These are phyloP conservation scores for Eucalyptus polybractea DNA, from an alignment of 345 rosid species.

Conservation along the genomic window DNA sequence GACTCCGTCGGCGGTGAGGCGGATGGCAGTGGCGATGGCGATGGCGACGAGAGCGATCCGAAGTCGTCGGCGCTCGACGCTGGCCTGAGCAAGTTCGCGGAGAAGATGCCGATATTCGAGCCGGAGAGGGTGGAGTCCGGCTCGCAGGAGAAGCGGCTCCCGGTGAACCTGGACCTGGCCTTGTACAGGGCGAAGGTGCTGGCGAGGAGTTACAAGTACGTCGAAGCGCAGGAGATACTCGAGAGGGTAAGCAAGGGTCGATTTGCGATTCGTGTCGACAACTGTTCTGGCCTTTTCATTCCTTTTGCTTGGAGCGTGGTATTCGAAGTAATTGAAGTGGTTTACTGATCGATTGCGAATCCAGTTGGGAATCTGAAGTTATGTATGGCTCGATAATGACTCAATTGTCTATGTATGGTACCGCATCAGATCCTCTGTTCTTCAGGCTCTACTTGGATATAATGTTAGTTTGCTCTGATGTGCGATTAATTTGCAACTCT, in stretches of 20 bases:
- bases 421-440: background rate
- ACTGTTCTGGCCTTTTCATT: background rate
- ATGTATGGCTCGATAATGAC: background rate
- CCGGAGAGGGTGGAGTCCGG: constrained; percentile 47
- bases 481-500: background rate
- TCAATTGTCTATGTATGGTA: background rate
- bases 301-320: background rate
- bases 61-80: constrained; percentile 34
- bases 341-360: background rate
- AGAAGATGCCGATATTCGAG: constrained; percentile 88
- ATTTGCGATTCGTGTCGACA: background rate
- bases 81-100: constrained; percentile 53
- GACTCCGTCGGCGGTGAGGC: constrained; percentile 1
- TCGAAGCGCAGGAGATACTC: constrained; percentile 61
- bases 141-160: constrained; percentile 43
- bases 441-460: background rate
- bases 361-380: background rate
- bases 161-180: constrained; percentile 75
- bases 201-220: constrained; percentile 34
- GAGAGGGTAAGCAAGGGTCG: constrained; percentile 38
- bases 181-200: constrained; percentile 70
- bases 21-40: background rate
- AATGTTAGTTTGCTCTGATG: background rate
- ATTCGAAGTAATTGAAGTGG: background rate
- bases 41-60: background rate